Conservation (phyloP, 192 early-diverging fungal genomes). For the Dimargaris xerosporica region DNA sequence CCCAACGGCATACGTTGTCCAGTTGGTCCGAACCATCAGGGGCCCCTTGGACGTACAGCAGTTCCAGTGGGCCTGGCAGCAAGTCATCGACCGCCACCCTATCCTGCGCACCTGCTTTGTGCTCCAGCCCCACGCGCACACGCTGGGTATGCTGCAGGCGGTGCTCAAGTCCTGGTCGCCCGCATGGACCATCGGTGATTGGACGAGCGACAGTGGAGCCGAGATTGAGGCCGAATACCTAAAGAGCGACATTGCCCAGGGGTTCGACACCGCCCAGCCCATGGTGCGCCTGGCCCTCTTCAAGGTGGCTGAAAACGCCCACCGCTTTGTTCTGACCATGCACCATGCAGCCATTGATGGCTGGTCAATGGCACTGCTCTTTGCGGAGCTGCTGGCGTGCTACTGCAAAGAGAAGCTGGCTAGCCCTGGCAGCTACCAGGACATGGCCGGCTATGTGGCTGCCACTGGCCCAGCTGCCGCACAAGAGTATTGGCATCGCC, state of each 20-base stretch:
- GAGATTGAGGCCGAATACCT: neutral
- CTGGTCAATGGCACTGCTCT: too few relatives aligned
- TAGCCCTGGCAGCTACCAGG: too few relatives aligned
- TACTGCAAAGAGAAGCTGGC: too few relatives aligned
- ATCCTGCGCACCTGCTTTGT: neutral
- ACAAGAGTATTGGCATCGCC: neutral
- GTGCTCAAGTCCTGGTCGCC: neutral
- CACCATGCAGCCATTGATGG: too few relatives aligned
- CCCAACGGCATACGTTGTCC: neutral
- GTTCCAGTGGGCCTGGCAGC: slow-evolving; percentile 4
- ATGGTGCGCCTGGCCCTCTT: too few relatives aligned
- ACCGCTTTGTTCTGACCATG: too few relatives aligned
- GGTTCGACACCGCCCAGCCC: neutral
- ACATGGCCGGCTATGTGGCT: too few relatives aligned
- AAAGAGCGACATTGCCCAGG: neutral
- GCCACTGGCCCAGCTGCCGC: too few relatives aligned
- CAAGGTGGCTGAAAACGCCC: too few relatives aligned
- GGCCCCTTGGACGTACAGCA: neutral
- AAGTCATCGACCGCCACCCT: neutral
- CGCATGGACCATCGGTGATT: neutral
- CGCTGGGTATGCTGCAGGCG: neutral
- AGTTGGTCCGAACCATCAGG: neutral
- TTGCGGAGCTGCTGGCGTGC: too few relatives aligned
- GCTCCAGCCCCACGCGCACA: neutral
- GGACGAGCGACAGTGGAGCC: neutral